Percentiles rank a stretch among this genome's conserved stretches.
phyloP scores from a whole-genome alignment of 2,329 filamentous ascomycete species.

The Orbilia brochopaga region DNA sequence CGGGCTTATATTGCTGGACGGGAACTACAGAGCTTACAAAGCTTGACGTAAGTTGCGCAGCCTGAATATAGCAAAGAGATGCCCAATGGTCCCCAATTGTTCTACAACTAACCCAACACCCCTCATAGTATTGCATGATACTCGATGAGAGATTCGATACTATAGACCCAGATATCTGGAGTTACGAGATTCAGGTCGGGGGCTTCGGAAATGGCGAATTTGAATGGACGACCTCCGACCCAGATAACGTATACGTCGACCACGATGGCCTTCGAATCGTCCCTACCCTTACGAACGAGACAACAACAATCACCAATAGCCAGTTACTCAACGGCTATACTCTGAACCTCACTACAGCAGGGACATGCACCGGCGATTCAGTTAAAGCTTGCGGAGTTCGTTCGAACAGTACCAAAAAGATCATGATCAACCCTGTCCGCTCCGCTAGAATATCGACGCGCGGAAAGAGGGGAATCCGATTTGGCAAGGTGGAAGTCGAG shows the following conservation, averaged over 20 bases:
- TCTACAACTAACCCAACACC: background rate
- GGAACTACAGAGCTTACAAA: conserved; percentile 16
- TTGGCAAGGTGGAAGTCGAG: conserved; percentile 64
- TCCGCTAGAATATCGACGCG: conserved; percentile 63
- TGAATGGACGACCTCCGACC: conserved; percentile 64
- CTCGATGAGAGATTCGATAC: conserved; percentile 63
- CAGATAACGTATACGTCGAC: conserved; percentile 62
- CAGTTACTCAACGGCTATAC: conserved; percentile 57
- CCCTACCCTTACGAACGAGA: conserved; percentile 61
- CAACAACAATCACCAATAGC: conserved; percentile 28
- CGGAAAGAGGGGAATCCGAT: conserved; percentile 61
- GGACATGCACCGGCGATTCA: conserved; percentile 59
- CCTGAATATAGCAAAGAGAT: too few species aligned
- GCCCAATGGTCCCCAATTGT: background rate
- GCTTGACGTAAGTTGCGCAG: conserved; percentile 13
- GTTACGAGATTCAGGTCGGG: conserved; percentile 61
- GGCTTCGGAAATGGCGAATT: conserved; percentile 61
- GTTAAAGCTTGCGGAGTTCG: conserved; percentile 58
- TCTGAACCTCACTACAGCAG: conserved; percentile 60
- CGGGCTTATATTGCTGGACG: conserved; percentile 34
- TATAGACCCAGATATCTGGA: conserved; percentile 62
- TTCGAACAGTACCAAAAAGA: conserved; percentile 60
- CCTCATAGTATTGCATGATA: conserved; percentile 62
- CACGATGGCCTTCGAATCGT: conserved; percentile 64
- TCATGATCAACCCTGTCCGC: conserved; percentile 63